Evolutionary conservation across 805 yeast species (phyloP).

Genomic region (Komagataella kurtzmanii): DNA sequence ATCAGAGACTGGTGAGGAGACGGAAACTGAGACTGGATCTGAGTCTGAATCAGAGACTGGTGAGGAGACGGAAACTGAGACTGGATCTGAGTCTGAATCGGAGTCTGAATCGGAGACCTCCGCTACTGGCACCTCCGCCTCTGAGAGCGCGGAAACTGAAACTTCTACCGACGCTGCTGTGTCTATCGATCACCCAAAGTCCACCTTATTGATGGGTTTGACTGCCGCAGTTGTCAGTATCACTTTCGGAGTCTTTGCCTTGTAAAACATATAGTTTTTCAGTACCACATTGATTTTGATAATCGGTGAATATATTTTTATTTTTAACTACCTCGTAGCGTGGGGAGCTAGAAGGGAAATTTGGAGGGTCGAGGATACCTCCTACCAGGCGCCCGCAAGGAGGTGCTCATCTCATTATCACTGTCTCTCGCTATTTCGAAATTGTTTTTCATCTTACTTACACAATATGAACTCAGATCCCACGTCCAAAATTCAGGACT

Average conservation of each 20-base stretch:
- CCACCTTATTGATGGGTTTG: neutral
- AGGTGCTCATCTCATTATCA: neutral
- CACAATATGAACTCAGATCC: neutral
- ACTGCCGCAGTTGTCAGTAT: neutral
- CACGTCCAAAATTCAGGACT: conserved; percentile 3
- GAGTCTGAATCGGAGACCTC: neutral
- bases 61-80: neutral
- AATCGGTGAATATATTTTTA: neutral
- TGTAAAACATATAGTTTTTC: neutral
- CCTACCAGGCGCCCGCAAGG: neutral
- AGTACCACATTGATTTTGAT: neutral
- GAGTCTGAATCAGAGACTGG: neutral
- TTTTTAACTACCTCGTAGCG: too few species aligned
- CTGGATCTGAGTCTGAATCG: neutral
- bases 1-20: neutral
- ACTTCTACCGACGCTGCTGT: neutral
- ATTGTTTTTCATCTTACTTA: neutral
- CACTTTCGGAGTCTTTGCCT: neutral
- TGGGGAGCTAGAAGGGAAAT: neutral
- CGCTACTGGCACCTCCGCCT: neutral
- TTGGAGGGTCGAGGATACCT: neutral
- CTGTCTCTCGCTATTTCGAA: neutral
- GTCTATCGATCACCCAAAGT: neutral
- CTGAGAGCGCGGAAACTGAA: neutral
- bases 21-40: neutral